Percentiles rank a stretch among this genome's conserved stretches.
phyloP scores from a whole-genome alignment of 495 filamentous ascomycete genomes.

The Melanomma pulvis-pyrius region DNA sequence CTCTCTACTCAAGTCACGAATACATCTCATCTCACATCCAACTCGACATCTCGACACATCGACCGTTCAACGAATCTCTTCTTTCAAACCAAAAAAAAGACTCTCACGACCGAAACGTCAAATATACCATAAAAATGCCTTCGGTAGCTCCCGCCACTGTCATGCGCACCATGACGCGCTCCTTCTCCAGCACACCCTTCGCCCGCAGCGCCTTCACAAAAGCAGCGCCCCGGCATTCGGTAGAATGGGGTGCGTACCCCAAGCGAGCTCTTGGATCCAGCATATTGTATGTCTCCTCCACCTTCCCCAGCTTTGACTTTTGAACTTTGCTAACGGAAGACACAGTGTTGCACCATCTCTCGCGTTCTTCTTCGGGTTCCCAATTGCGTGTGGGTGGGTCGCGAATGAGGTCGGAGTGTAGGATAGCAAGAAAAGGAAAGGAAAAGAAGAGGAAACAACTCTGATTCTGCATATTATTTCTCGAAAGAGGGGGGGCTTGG shows the following conservation, averaged over 20 bases:
- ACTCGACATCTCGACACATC: too few species aligned
- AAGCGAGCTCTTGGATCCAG: background rate
- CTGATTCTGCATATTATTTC: background rate
- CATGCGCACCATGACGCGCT: background rate
- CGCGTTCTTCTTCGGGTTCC: background rate
- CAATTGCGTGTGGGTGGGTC: background rate
- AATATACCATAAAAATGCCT: background rate
- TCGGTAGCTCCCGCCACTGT: background rate
- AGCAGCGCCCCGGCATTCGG: background rate
- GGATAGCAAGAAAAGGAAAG: too few species aligned
- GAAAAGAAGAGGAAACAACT: background rate
- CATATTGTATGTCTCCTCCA: background rate
- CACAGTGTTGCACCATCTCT: background rate
- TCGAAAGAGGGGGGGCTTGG: background rate
- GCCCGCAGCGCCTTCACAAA: background rate
- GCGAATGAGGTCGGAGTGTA: background rate
- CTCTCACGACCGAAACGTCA: background rate
- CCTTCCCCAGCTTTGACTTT: background rate
- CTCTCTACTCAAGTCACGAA: background rate
- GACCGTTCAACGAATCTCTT: background rate
- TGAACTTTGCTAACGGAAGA: background rate
- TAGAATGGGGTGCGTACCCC: background rate
- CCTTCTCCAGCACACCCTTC: background rate
- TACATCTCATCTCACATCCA: too few species aligned
- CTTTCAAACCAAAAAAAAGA: background rate